Percentiles rank a stretch among this genome's conserved stretches.
phyloP scores from a whole-genome alignment of 306 rosid genomes.

The Cercis canadensis region DNA sequence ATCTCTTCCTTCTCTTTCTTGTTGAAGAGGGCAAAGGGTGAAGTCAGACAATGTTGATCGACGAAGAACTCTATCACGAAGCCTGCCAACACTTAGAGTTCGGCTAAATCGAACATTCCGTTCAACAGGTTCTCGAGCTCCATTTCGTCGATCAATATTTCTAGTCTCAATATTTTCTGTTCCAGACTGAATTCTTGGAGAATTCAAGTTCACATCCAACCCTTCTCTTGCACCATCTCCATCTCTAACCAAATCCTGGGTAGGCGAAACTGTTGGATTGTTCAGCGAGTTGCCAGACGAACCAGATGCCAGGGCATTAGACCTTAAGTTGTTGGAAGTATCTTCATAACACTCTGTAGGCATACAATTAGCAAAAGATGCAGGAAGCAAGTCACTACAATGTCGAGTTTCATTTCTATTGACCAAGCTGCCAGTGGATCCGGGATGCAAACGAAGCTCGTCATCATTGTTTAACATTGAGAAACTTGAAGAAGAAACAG shows the following conservation, averaged over 20 bases:
- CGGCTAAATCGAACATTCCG: constrained; percentile 92
- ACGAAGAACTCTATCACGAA: constrained; percentile 96
- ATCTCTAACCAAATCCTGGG: constrained; percentile 50
- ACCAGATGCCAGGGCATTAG: constrained; percentile 43
- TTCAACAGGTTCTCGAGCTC: constrained; percentile 84
- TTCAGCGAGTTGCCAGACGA: constrained; percentile 43
- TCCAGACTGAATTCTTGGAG: constrained; percentile 56
- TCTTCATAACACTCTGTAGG: constrained; percentile 51
- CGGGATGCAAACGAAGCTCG: constrained; percentile 53
- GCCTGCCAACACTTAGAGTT: constrained; percentile 98
- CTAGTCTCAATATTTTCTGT: constrained; percentile 62
- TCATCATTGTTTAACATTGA: constrained; percentile 67
- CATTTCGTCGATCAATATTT: constrained; percentile 62
- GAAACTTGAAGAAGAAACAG: constrained; percentile 64
- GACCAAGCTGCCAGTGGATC: constrained; percentile 42
- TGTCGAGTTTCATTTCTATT: constrained; percentile 59
- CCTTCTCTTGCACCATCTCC: constrained; percentile 49
- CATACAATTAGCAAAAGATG: constrained; percentile 45
- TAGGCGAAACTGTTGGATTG: constrained; percentile 47
- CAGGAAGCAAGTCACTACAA: constrained; percentile 48
- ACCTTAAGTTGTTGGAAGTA: constrained; percentile 52
- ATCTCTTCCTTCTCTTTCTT: constrained; percentile 75
- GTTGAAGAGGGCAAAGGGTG: constrained; percentile 72
- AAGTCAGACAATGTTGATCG: constrained; percentile 82
- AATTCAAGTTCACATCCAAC: constrained; percentile 50